A percentile compares a stretch with the other conserved stretches of the same genome.
These are phyloP conservation scores for Clathrospora elynae DNA, from an alignment of 2,329 filamentous ascomycete genomes.

Conservation along the genomic window DNA sequence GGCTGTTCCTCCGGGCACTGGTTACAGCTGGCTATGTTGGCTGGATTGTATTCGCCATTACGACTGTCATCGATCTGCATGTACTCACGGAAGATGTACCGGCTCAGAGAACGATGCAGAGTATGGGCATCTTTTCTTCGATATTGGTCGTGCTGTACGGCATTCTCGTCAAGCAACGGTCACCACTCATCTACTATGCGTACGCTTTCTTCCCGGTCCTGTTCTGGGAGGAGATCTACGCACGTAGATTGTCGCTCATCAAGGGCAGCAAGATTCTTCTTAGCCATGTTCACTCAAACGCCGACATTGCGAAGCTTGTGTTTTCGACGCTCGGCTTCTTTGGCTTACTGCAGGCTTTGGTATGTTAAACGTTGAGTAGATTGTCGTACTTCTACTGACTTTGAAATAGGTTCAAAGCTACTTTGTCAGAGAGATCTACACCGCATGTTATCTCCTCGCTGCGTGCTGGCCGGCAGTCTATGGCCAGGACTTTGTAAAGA, in stretches of 20 bases:
- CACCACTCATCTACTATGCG: conserved; percentile 82
- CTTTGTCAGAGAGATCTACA: conserved; percentile 86
- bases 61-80: conserved; percentile 85
- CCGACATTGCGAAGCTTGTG: conserved; percentile 62
- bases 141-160: conserved; percentile 76
- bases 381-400: conserved; percentile 6
- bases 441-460: conserved; percentile 75
- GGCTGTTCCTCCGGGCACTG: conserved; percentile 88
- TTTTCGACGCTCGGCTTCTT: conserved; percentile 72
- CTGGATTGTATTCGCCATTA: conserved; percentile 92
- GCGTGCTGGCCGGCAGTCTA: conserved; percentile 79
- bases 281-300: conserved; percentile 66
- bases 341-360: conserved; percentile 75
- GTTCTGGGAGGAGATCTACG: conserved; percentile 96
- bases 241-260: conserved; percentile 70
- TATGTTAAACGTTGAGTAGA: conserved; percentile 32
- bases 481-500: conserved; percentile 71
- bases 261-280: conserved; percentile 73
- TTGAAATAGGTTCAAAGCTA: conserved; percentile 80
- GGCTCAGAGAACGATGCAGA: conserved; percentile 65
- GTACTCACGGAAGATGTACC: conserved; percentile 74
- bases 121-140: conserved; percentile 72
- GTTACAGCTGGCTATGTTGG: conserved; percentile 91
- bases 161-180: conserved; percentile 77
- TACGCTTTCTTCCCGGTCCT: conserved; percentile 91